phyloP scores from a whole-genome alignment of 495 filamentous ascomycete genomes.

The Aspergillus heteromorphus region DNA sequence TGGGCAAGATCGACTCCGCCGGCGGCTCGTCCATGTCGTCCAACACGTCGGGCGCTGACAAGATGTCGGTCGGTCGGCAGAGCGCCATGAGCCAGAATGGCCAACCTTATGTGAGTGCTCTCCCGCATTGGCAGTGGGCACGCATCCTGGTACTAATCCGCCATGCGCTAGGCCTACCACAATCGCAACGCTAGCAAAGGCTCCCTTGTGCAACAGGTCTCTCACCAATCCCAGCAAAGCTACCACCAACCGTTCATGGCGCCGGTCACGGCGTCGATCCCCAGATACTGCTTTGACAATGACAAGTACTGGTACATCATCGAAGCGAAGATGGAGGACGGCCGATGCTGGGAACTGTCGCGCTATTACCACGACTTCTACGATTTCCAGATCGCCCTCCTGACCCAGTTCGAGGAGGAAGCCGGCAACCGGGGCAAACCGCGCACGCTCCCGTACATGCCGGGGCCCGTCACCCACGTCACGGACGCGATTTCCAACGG shows the following conservation, averaged over 20 bases:
- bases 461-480: constrained; percentile 94
- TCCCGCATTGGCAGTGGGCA: background rate
- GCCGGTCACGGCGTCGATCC: constrained; percentile 76
- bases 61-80: constrained; percentile 62
- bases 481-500: constrained; percentile 96
- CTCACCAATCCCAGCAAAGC: constrained; percentile 23
- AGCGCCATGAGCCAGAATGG: constrained; percentile 37
- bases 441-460: constrained; percentile 94
- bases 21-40: constrained; percentile 36
- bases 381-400: constrained; percentile 92
- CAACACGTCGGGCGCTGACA: constrained; percentile 67
- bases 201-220: constrained; percentile 26
- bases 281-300: constrained; percentile 91
- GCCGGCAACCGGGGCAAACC: constrained; percentile 74
- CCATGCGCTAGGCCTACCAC: constrained; percentile 32
- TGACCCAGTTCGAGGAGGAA: constrained; percentile 90
- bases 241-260: constrained; percentile 39
- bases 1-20: constrained; percentile 77
- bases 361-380: constrained; percentile 98
- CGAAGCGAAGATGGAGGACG: constrained; percentile 86
- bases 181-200: constrained; percentile 44
- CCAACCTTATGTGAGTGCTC: constrained; percentile 44
- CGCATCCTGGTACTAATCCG: background rate
- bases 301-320: constrained; percentile 99
- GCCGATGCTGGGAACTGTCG: constrained; percentile 84